A percentile compares a stretch with the other conserved stretches of the same genome.
These are phyloP conservation scores for Scheffersomyces coipomensis DNA, from an alignment of 805 yeast genomes.

Conservation along the genomic window DNA sequence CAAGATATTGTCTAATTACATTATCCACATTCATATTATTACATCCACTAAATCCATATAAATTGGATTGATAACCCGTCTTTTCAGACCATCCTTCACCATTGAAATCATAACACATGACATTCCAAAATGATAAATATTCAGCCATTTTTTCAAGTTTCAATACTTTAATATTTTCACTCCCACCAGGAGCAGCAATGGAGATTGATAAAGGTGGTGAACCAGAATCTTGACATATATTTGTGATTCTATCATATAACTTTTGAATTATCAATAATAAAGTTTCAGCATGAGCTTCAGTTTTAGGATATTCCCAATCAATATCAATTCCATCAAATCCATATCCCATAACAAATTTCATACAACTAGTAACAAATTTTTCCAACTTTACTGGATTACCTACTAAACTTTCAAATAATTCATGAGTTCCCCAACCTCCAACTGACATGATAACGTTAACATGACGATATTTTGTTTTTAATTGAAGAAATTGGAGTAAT, in stretches of 20 bases:
- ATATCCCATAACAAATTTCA: conserved; percentile 45
- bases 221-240: conserved; percentile 15
- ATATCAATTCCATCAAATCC: conserved; percentile 89
- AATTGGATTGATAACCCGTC: conserved; percentile 70
- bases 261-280: conserved; percentile 38
- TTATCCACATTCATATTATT: conserved; percentile 46
- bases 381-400: conserved; percentile 22
- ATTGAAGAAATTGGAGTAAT: conserved; percentile 45
- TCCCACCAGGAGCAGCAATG: conserved; percentile 74
- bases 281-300: conserved; percentile 40
- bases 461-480: conserved; percentile 40
- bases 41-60: conserved; percentile 43
- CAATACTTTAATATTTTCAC: conserved; percentile 42
- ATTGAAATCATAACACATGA: conserved; percentile 88
- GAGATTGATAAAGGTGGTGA: conserved; percentile 48
- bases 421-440: conserved; percentile 73
- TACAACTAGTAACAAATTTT: conserved; percentile 50
- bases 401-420: conserved; percentile 34
- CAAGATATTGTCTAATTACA: conserved; percentile 45
- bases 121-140: conserved; percentile 68
- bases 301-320: conserved; percentile 90
- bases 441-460: conserved; percentile 68
- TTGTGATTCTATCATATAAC: background rate
- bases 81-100: conserved; percentile 67
- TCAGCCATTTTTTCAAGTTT: conserved; percentile 54